Base-by-base conservation (phyloP, 768 basidiomycete species). In the Fistulinella prunicolor region DNA sequence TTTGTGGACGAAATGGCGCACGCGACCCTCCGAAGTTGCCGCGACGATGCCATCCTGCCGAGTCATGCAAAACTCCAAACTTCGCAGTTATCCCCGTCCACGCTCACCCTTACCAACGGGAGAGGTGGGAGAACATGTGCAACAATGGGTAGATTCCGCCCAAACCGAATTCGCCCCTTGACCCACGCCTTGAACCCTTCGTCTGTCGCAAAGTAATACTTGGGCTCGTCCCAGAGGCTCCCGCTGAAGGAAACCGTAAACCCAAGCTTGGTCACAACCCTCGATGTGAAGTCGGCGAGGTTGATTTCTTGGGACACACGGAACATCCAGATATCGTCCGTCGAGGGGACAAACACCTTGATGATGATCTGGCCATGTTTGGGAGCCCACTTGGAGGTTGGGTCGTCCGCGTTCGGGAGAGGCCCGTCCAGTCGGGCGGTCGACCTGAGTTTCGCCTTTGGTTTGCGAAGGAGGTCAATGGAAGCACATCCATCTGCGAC, bases 261-360 rank as follows among this genome's bases (percentile, higher is more conserved):
- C 12, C 67, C 71, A n/a, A 73, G 55, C 58, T 73, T 72, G 20
- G 47, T 56, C 29, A 54, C 52, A 26, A 72, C 70, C 43, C 42
- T 63, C 19, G 60, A 59, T 4, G 61, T 59, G 49, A 73, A 70
- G 32, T 49, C 52, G n/a, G 44, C 51, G 34, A 73, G 65, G 35
- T 42, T 47, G 45, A 65, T 54, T 44, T 61, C 53, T 39, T 61
- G 61, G 17, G 71, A 61, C 19, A 71, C 68, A 35, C 62, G 63
- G 38, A 73, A 49, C 53, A 57, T 67, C 72, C 72, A 73, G 45
- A 70, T 62, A 49, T 73, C 72, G 49, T 72, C 66, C 29, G 65
- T 71, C 30, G 62, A 59, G 29, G 70, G 70, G 9, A 72, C 69
- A 37, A 67, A 65, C 12, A 73, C 68, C 54, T 73, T 73, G 60